Conservation (phyloP, 139 green algal genomes). For the Chlorella sp. region DNA sequence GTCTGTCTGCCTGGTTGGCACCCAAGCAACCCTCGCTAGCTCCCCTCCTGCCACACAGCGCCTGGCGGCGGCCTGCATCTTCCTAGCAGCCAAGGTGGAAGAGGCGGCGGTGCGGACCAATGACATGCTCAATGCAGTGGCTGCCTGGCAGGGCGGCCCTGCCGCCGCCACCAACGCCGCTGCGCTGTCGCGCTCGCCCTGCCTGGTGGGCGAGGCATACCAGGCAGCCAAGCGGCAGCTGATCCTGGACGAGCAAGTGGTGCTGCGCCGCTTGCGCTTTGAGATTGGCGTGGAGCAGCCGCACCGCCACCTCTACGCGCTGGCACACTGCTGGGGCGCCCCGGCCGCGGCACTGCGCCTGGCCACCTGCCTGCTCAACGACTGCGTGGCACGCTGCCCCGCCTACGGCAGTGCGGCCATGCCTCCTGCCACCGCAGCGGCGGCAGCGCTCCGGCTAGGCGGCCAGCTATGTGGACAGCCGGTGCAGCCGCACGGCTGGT, state of each 20-base stretch:
- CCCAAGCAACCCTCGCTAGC: too few relatives aligned
- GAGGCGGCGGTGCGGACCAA: conserved; percentile 48
- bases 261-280: conserved; percentile 47
- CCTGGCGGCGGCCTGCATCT: conserved; percentile 42
- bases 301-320: conserved; percentile 45
- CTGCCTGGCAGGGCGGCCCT: not conserved
- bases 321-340: conserved; percentile 6
- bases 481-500: conserved; percentile 3
- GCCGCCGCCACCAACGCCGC: not conserved
- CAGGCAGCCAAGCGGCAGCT: conserved; percentile 40
- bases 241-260: conserved; percentile 46
- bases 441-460: conserved; percentile 35
- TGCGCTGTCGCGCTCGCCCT: not conserved
- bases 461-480: not conserved
- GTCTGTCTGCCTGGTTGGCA: too few relatives aligned
- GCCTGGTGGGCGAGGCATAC: conserved; percentile 43
- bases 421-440: conserved; percentile 24
- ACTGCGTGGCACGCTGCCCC: conserved; percentile 19
- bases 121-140: conserved; percentile 49
- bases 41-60: not conserved
- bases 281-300: conserved; percentile 45
- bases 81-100: conserved; percentile 48
- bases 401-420: not conserved
- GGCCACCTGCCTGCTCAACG: conserved; percentile 39
- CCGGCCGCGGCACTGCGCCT: not conserved